These are phyloP conservation scores for Diaporthe sp. DNA, from an alignment of 2,329 filamentous ascomycete species.

Conservation along the genomic window DNA sequence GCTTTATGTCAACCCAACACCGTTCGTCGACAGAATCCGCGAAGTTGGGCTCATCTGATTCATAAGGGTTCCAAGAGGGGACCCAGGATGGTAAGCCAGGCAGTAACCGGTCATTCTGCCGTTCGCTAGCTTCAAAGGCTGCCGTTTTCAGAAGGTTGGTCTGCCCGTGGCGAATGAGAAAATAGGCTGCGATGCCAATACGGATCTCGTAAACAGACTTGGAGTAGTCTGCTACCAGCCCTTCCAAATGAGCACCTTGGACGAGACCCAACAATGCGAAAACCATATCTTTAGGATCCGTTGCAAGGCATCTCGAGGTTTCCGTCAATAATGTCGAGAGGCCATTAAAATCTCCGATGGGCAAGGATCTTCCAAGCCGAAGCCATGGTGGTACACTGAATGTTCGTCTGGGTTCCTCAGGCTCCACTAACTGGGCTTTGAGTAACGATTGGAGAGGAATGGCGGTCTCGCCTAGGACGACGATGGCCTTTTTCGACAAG, in stretches of 20 bases:
- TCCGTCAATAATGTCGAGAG: neutral
- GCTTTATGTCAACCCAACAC: neutral
- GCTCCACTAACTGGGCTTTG: neutral
- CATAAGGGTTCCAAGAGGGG: neutral
- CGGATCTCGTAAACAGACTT: neutral
- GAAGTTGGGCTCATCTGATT: too few species aligned
- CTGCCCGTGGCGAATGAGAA: neutral
- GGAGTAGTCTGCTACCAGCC: neutral
- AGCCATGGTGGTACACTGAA: neutral
- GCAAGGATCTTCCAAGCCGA: neutral
- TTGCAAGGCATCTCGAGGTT: neutral
- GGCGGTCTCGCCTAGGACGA: neutral
- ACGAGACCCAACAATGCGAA: constrained; percentile 3
- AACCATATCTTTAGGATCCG: neutral
- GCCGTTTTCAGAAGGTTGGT: neutral
- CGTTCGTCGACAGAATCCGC: neutral
- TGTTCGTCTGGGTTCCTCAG: fast-evolving
- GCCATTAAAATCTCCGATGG: neutral
- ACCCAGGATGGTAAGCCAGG: constrained; percentile 5
- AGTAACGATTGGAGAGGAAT: neutral
- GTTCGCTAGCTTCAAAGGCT: neutral
- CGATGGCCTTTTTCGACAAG: neutral
- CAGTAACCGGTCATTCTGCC: neutral
- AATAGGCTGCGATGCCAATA: constrained; percentile 4
- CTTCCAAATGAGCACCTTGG: neutral